A percentile compares a stretch with the other conserved stretches of the same genome.
Conservation (phyloP, 805 yeast genomes). For the Ogataea philodendri region DNA sequence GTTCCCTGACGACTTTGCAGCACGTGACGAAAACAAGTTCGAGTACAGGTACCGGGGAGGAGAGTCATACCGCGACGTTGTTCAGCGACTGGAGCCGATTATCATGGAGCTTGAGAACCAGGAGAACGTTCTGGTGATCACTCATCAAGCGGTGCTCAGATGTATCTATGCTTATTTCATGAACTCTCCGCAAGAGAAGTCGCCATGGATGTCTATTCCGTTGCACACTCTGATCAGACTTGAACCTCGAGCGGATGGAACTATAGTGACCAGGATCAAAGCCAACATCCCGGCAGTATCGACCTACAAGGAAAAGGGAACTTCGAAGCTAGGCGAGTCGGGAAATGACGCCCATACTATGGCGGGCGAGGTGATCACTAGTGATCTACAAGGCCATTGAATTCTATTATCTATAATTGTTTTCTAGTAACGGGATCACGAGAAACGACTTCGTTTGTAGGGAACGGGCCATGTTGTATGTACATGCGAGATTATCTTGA, state of each 20-base stretch:
- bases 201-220: slow-evolving; percentile 99
- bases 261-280: slow-evolving; percentile 82
- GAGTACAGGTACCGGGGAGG: slow-evolving; percentile 97
- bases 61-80: slow-evolving; percentile 94
- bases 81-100: slow-evolving; percentile 91
- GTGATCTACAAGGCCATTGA: slow-evolving; percentile 7
- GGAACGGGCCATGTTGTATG: no score
- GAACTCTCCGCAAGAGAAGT: slow-evolving; percentile 96
- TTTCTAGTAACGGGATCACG: slow-evolving; percentile 19
- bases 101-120: slow-evolving; percentile 98
- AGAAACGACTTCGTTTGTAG: slow-evolving; percentile 21
- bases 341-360: slow-evolving; percentile 37
- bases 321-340: slow-evolving; percentile 60
- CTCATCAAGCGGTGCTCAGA: slow-evolving; percentile 96
- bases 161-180: slow-evolving; percentile 97
- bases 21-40: slow-evolving; percentile 93
- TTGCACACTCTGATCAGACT: slow-evolving; percentile 89
- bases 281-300: slow-evolving; percentile 98
- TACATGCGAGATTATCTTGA: slow-evolving; percentile 15
- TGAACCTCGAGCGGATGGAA: slow-evolving; percentile 93
- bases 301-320: slow-evolving; percentile 94
- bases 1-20: slow-evolving; percentile 93
- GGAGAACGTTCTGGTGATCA: slow-evolving; percentile 90
- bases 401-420: not conserved
- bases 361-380: slow-evolving; percentile 50